phyloP scores from a whole-genome alignment of 306 rosid genomes.

The Citrullus amarus region DNA sequence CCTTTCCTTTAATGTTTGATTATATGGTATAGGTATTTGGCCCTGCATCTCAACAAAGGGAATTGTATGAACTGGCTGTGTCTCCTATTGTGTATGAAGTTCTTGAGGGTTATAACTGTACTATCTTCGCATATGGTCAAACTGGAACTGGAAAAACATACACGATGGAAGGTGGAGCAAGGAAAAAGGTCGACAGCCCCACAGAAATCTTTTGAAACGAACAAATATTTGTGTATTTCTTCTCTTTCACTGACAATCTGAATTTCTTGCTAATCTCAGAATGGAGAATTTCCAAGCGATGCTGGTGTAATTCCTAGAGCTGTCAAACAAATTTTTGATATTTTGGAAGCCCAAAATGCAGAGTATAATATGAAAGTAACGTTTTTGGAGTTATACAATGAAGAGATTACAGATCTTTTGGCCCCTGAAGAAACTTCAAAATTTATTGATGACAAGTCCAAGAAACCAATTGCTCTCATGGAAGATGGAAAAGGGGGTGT shows the following conservation, averaged over 20 bases:
- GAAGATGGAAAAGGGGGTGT: conserved; percentile 99
- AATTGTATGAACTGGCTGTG: conserved; percentile 88
- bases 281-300: conserved; percentile 94
- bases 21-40: conserved; percentile 68
- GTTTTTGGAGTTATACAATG: conserved; percentile 92
- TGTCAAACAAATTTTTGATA: conserved; percentile 86
- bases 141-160: conserved; percentile 98
- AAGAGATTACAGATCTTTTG: conserved; percentile 89
- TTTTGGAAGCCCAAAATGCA: conserved; percentile 90
- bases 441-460: conserved; percentile 79
- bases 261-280: conserved; percentile 32
- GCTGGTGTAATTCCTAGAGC: conserved; percentile 99
- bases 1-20: conserved; percentile 10
- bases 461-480: conserved; percentile 97
- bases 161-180: conserved; percentile 99
- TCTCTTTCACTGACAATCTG: neutral
- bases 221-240: neutral
- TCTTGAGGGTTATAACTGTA: conserved; percentile 96
- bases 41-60: conserved; percentile 81
- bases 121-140: conserved; percentile 97
- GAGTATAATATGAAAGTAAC: conserved; percentile 98
- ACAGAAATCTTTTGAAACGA: neutral
- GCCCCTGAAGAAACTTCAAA: conserved; percentile 83
- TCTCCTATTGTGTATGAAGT: conserved; percentile 94
- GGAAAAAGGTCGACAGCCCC: conserved; percentile 59